These are phyloP conservation scores for Crucibulum laeve DNA, from an alignment of 768 basidiomycete species.

Conservation along the genomic window DNA sequence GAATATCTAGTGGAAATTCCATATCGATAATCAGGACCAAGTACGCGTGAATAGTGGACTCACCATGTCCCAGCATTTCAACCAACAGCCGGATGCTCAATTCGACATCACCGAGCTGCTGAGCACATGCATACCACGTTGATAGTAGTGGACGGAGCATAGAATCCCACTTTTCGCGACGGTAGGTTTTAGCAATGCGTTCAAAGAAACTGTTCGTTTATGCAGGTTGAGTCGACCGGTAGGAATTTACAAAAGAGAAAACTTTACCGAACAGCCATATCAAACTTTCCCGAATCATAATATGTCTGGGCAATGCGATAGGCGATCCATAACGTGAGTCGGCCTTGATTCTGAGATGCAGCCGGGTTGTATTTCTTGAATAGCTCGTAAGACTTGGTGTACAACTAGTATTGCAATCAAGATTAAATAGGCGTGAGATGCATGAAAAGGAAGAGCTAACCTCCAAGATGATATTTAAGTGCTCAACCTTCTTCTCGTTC, in stretches of 20 bases:
- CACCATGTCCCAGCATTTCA: constrained; percentile 81
- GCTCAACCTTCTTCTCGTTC: constrained; percentile 93
- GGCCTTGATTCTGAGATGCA: constrained; percentile 52
- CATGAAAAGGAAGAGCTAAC: constrained; percentile 29
- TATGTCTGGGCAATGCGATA: constrained; percentile 88
- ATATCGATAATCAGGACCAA: constrained; percentile 1
- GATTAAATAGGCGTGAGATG: neutral
- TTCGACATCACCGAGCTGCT: constrained; percentile 72
- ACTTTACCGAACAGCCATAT: constrained; percentile 78
- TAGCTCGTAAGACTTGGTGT: constrained; percentile 90
- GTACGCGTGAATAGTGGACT: constrained; percentile 11
- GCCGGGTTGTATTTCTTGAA: constrained; percentile 73
- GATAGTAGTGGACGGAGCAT: constrained; percentile 72
- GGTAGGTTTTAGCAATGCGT: constrained; percentile 84
- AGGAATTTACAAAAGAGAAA: neutral
- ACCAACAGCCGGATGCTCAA: constrained; percentile 71
- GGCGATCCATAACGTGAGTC: constrained; percentile 88
- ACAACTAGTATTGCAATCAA: constrained; percentile 59
- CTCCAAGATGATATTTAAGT: constrained; percentile 79
- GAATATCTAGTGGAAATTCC: constrained; percentile 23
- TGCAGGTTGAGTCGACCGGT: neutral
- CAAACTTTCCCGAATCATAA: constrained; percentile 72
- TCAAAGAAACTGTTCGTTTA: constrained; percentile 83
- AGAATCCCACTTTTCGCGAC: constrained; percentile 75
- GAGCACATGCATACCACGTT: constrained; percentile 82